Base-by-base conservation (phyloP, 2,329 filamentous ascomycete species). In the Pyrenochaeta sp. region DNA sequence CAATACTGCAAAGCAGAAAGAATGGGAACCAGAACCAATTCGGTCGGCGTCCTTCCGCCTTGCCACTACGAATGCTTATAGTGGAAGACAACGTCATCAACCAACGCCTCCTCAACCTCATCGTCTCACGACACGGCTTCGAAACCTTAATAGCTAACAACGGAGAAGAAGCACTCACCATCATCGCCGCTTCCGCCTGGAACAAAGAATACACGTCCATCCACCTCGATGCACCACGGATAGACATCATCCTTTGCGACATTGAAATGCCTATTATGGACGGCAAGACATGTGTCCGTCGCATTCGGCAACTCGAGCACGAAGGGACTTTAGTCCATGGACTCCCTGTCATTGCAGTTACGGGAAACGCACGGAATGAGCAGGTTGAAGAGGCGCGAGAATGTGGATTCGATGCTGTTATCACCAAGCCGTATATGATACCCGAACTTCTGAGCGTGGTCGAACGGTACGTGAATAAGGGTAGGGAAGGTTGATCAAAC, bases 71-170 rank as follows among this genome's bases (percentile, higher is more conserved):
- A 23, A 49, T 54, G 7, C 51, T 64, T 5, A 44, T 64, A 19
- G 65, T 69, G 7, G 65, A 69, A 44, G 65, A 68, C 35, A 68
- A 68, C 27, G 43, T 66, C 17, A 58, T 68, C 19, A 68, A 68
- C 34, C 65, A 68, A 39, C 57, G 55, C 20, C 58, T 68, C 17
- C 42, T 63, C 3, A 41, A 41, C 3, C 50, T 58, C n/a, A 60
- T 61, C n/a, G 52, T 68, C 9, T 41, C 44, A 10, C 59, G 53
- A 30, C 22, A 50, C 3, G 62, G 63, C n/a, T 65, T 59, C 38
- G 51, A 38, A 6, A 47, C 60, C 3, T 21, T 51, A 11, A 42
- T 65, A 6, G 58, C 61, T 13, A 67, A 65, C 39, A 56, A 68
- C 35, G 64, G 65, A 2, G 34, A 49, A 23, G 64, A 68, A 49